Evolutionary conservation across 192 early-diverging fungal genomes (phyloP).

Genomic region (Spizellomyces sp.): DNA sequence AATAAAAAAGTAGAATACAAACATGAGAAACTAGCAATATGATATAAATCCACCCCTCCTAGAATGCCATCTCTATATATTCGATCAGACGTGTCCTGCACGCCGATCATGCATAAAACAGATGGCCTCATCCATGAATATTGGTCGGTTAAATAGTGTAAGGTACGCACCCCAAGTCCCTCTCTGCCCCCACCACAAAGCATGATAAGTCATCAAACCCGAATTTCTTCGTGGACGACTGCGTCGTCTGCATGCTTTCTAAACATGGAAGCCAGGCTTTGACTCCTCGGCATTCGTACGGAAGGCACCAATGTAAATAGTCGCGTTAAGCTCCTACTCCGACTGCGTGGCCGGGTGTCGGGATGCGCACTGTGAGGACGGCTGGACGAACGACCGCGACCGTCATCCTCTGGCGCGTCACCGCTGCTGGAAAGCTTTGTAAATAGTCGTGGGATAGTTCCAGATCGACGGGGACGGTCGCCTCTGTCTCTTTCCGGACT

Average conservation of each 20-base stretch:
- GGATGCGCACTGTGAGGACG: background rate
- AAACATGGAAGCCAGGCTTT: constrained; percentile 24
- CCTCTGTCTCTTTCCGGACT: background rate
- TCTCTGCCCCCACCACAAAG: too few species aligned
- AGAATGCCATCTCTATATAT: too few species aligned
- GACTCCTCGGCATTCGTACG: constrained; percentile 1
- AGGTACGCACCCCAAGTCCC: too few species aligned
- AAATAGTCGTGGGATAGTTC: constrained; percentile 11
- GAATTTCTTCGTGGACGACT: background rate
- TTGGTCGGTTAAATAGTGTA: background rate
- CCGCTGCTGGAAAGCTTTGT: background rate
- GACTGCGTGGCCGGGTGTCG: background rate
- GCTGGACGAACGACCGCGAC: constrained; percentile 11
- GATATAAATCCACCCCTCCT: too few species aligned
- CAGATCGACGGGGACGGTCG: background rate
- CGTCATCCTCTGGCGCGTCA: background rate
- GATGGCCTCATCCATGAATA: background rate
- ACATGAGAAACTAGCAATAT: too few species aligned
- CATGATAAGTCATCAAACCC: too few species aligned
- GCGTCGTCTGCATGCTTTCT: constrained; percentile 2
- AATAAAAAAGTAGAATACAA: too few species aligned
- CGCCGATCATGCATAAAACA: too few species aligned
- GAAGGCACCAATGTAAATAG: constrained; percentile 27
- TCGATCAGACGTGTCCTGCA: too few species aligned
- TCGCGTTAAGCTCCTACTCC: constrained; percentile 12